Evolutionary conservation across 805 yeast species (phyloP).

Genomic region (Candida ipomoeae): DNA sequence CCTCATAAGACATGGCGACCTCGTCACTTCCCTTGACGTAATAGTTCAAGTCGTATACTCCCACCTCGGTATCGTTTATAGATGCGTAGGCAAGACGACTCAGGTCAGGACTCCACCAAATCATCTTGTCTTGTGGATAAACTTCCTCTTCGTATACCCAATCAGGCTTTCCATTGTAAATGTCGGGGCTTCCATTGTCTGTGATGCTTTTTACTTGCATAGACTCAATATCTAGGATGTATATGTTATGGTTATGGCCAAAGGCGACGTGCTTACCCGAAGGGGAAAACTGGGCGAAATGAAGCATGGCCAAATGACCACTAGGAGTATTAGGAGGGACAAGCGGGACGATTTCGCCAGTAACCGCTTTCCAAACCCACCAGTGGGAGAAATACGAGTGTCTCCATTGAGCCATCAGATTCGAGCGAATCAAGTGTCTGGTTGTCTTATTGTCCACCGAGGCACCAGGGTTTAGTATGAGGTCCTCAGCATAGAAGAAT

Average conservation of each 20-base stretch:
- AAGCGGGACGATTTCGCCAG: conserved; percentile 28
- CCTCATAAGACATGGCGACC: conserved; percentile 11
- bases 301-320: conserved; percentile 21
- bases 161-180: conserved; percentile 69
- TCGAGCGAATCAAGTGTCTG: conserved; percentile 52
- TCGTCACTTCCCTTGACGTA: conserved; percentile 37
- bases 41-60: conserved; percentile 46
- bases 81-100: conserved; percentile 49
- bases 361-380: conserved; percentile 32
- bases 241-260: conserved; percentile 54
- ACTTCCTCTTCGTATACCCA: conserved; percentile 89
- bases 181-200: conserved; percentile 46
- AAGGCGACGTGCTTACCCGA: conserved; percentile 51
- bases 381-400: conserved; percentile 34
- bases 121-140: conserved; percentile 48
- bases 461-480: conserved; percentile 37
- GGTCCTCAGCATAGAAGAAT: conserved; percentile 27
- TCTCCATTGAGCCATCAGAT: conserved; percentile 42
- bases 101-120: conserved; percentile 76
- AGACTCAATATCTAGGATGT: conserved; percentile 35
- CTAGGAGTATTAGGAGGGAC: conserved; percentile 23
- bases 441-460: conserved; percentile 41
- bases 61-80: conserved; percentile 59
- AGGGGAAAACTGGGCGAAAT: conserved; percentile 58
- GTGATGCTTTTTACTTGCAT: conserved; percentile 35